phyloP scores from a whole-genome alignment of 2,329 filamentous ascomycete species.

The Talaromyces atroroseus region DNA sequence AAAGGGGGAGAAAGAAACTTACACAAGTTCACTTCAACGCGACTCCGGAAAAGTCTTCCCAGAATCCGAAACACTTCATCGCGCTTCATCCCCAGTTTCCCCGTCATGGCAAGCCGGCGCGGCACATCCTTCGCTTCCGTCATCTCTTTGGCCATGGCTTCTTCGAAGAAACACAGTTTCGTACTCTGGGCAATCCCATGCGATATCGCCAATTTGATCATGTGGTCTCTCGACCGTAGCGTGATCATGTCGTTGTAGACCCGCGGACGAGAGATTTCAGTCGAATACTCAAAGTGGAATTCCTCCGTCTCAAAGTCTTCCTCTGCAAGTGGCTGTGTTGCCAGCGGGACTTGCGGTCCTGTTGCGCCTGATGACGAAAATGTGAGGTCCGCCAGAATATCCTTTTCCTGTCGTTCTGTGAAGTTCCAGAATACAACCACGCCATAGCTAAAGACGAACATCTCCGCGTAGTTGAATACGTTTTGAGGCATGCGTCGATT shows the following conservation, averaged over 20 bases:
- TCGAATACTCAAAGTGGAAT: slow-evolving; percentile 96
- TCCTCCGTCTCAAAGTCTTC: slow-evolving; percentile 96
- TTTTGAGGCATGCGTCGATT: slow-evolving; percentile 57
- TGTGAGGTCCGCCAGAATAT: slow-evolving; percentile 87
- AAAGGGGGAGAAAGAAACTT: slow-evolving; percentile 38
- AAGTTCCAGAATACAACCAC: slow-evolving; percentile 99
- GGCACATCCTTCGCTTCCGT: slow-evolving; percentile 86
- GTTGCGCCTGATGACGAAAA: slow-evolving; percentile 57
- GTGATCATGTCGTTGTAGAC: slow-evolving; percentile 99
- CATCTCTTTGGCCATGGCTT: slow-evolving; percentile 94
- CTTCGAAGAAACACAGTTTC: slow-evolving; percentile 92
- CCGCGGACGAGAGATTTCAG: slow-evolving; percentile 74
- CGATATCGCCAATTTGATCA: slow-evolving; percentile 97
- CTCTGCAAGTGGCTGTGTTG: slow-evolving; percentile 74
- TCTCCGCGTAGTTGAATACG: slow-evolving; percentile 78
- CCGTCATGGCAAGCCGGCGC: slow-evolving; percentile 79
- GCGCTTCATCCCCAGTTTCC: slow-evolving; percentile 82
- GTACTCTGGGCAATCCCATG: slow-evolving; percentile 97
- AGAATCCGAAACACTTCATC: slow-evolving; percentile 90
- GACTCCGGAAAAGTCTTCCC: slow-evolving; percentile 82
- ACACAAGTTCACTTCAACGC: slow-evolving; percentile 97
- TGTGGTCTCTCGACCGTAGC: slow-evolving; percentile 86
- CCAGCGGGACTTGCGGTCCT: slow-evolving; percentile 53
- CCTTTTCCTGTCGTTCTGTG: slow-evolving; percentile 90
- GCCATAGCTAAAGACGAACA: slow-evolving; percentile 96